These are phyloP conservation scores for Podospora tetraspora DNA, from an alignment of 495 filamentous ascomycete species.

Conservation along the genomic window DNA sequence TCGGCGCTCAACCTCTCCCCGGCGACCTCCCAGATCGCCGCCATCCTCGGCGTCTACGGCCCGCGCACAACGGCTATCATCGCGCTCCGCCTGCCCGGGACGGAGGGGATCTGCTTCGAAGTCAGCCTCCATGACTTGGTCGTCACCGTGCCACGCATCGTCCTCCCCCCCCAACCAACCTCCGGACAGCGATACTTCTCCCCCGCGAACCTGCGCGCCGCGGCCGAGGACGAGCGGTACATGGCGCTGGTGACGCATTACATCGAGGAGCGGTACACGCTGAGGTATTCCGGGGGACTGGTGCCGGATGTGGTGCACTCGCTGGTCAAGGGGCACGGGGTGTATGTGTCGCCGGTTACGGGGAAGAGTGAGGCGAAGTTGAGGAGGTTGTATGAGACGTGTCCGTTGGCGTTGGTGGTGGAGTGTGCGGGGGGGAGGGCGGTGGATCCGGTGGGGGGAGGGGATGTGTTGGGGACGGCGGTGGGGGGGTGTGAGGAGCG, in stretches of 20 bases:
- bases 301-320: conserved; percentile 51
- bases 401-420: conserved; percentile 46
- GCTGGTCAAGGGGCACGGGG: conserved; percentile 47
- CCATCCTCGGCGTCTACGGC: conserved; percentile 47
- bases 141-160: conserved; percentile 1
- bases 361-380: conserved; percentile 43
- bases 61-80: conserved; percentile 48
- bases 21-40: conserved; percentile 34
- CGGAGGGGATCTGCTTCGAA: conserved; percentile 37
- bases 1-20: conserved; percentile 36
- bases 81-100: conserved; percentile 38
- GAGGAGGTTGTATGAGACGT: conserved; percentile 46
- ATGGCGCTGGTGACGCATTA: conserved; percentile 38
- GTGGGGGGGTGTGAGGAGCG: conserved; percentile 40
- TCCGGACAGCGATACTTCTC: conserved; percentile 42
- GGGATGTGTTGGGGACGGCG: conserved; percentile 31
- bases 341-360: conserved; percentile 48
- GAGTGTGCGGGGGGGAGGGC: conserved; percentile 49
- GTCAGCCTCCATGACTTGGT: conserved; percentile 29
- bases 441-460: conserved; percentile 38
- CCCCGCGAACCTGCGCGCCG: conserved; percentile 49
- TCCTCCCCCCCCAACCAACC: neutral
- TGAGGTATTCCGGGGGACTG: conserved; percentile 49
- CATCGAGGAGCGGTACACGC: conserved; percentile 41
- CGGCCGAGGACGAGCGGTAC: conserved; percentile 39